Percentiles rank a stretch among this genome's conserved stretches.
These are phyloP conservation scores for Diplocarpon rosae DNA, from an alignment of 2,329 filamentous ascomycete species.

Conservation along the genomic window DNA sequence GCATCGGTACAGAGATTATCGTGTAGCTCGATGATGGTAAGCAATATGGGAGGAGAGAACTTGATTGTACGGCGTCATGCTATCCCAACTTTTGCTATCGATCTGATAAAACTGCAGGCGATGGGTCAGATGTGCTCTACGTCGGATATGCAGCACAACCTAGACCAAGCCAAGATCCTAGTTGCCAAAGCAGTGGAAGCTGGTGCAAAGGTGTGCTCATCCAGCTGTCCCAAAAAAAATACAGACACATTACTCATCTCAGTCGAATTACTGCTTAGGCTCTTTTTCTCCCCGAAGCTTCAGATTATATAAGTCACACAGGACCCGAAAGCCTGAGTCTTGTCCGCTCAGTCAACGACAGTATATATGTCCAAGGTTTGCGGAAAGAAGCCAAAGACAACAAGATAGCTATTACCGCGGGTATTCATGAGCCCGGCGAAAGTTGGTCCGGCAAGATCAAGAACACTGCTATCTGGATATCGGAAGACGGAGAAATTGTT, in stretches of 20 bases:
- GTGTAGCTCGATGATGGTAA: too few relatives aligned
- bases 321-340: constrained; percentile 7
- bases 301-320: constrained; percentile 12
- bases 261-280: neutral
- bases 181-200: constrained; percentile 9
- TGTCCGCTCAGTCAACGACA: constrained; percentile 1
- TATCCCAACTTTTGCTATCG: neutral
- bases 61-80: constrained; percentile 4
- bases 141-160: constrained; percentile 12
- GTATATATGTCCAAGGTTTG: constrained; percentile 7
- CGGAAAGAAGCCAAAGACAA: constrained; percentile 9
- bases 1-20: too few relatives aligned
- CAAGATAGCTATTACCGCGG: constrained; percentile 9
- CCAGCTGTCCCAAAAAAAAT: neutral
- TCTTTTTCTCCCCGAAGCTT: constrained; percentile 12
- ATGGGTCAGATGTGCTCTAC: constrained; percentile 13
- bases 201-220: constrained; percentile 10
- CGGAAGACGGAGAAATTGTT: constrained; percentile 7
- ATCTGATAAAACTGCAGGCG: constrained; percentile 4
- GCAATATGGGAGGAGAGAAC: constrained; percentile 10
- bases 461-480: constrained; percentile 12
- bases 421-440: constrained; percentile 10
- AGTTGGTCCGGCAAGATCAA: constrained; percentile 8
- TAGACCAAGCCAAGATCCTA: constrained; percentile 8
- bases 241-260: neutral